Evolutionary conservation across 2,329 filamentous ascomycete species (phyloP).

Genomic region (Ascochyta pisi): DNA sequence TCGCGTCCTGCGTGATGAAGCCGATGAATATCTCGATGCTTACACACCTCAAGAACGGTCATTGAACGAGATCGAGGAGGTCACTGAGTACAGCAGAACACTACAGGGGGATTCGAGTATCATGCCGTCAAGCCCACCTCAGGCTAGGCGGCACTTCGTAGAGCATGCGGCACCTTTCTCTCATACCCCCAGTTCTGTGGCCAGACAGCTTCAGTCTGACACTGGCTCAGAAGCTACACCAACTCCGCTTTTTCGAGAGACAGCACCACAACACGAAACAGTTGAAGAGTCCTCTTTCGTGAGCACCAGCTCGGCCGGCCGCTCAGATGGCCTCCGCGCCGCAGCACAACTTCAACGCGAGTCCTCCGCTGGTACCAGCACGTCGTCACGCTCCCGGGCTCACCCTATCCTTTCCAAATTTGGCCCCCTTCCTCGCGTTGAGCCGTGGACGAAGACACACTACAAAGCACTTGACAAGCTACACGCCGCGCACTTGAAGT

Average conservation of each 20-base stretch:
- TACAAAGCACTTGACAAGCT: slow-evolving; percentile 49
- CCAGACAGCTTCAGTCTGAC: slow-evolving; percentile 1
- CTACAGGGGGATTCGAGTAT: slow-evolving; percentile 25
- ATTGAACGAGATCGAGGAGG: slow-evolving; percentile 43
- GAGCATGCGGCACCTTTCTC: slow-evolving; percentile 27
- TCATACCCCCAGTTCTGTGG: slow-evolving; percentile 11
- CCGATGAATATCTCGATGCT: slow-evolving; percentile 42
- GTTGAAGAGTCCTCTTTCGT: slow-evolving; percentile 8
- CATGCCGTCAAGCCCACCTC: slow-evolving; percentile 33
- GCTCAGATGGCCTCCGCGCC: slow-evolving; percentile 10
- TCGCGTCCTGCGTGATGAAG: slow-evolving; percentile 41
- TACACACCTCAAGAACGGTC: slow-evolving; percentile 43
- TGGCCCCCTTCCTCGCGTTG: slow-evolving; percentile 40
- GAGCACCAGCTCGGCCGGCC: slow-evolving; percentile 15
- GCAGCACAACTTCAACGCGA: slow-evolving; percentile 13
- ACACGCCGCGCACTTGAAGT: slow-evolving; percentile 41
- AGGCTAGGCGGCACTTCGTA: slow-evolving; percentile 24
- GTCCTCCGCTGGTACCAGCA: slow-evolving; percentile 16
- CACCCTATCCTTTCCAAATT: slow-evolving; percentile 39
- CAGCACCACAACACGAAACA: background rate
- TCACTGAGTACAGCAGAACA: slow-evolving; percentile 43
- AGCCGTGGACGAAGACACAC: slow-evolving; percentile 52
- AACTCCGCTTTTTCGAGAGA: slow-evolving; percentile 20
- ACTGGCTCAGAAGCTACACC: slow-evolving; percentile 13
- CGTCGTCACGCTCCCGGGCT: slow-evolving; percentile 11